phyloP scores from a whole-genome alignment of 2,329 filamentous ascomycete genomes.

The Karstenula rhodostoma region DNA sequence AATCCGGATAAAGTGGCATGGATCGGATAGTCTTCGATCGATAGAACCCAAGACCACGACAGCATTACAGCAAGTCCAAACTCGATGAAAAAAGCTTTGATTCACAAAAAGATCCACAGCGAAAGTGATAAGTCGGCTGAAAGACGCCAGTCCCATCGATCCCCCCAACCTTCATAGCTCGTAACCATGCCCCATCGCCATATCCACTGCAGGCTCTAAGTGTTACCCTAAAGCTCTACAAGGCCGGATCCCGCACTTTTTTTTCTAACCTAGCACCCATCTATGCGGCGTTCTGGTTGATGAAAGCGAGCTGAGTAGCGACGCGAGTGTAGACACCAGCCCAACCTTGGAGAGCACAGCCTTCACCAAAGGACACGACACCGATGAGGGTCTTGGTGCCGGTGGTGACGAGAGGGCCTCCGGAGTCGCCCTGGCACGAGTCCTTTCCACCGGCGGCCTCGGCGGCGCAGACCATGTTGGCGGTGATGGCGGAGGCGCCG shows the following conservation, averaged over 20 bases:
- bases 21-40: too few relatives aligned
- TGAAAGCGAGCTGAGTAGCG: constrained; percentile 5
- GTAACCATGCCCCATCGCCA: not conserved
- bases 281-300: constrained; percentile 10
- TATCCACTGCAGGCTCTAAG: not conserved
- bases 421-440: constrained; percentile 19
- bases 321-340: constrained; percentile 18
- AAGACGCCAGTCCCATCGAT: not conserved
- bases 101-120: not conserved
- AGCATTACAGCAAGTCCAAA: not conserved
- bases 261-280: not conserved
- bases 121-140: not conserved
- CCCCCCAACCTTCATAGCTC: not conserved
- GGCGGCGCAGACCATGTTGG: constrained; percentile 18
- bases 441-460: constrained; percentile 17
- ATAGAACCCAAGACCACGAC: too few relatives aligned
- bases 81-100: not conserved
- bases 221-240: not conserved
- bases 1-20: too few relatives aligned
- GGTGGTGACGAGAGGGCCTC: constrained; percentile 16
- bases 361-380: constrained; percentile 18
- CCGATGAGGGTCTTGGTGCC: constrained; percentile 14
- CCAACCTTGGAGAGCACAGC: constrained; percentile 14
- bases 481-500: constrained; percentile 10
- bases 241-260: not conserved